phyloP scores from a whole-genome alignment of 495 filamentous ascomycete species.

The Talaromyces adpressus region DNA sequence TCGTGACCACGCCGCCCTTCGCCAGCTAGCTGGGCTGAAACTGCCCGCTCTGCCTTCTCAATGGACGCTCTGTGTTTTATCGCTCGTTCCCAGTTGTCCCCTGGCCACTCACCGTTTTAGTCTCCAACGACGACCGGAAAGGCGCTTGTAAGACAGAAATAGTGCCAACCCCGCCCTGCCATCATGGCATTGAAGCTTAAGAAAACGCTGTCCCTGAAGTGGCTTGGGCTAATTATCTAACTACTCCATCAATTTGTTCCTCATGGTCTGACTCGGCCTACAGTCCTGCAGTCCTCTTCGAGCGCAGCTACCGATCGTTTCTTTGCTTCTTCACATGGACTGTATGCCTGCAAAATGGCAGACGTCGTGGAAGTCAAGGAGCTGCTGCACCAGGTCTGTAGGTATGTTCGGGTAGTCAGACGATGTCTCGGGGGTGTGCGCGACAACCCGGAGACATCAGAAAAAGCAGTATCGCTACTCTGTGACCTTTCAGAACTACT shows the following conservation, averaged over 20 bases:
- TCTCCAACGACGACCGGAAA: too few species aligned
- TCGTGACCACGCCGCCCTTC: neutral
- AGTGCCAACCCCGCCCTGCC: neutral
- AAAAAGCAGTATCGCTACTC: constrained; percentile 14
- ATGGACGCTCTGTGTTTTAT: neutral
- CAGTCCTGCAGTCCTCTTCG: neutral
- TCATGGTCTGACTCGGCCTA: too few species aligned
- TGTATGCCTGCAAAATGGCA: constrained; percentile 13
- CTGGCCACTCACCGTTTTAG: neutral
- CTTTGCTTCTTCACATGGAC: neutral
- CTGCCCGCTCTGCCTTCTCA: neutral
- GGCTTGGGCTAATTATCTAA: neutral
- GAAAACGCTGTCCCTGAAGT: neutral
- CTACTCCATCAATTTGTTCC: too few species aligned
- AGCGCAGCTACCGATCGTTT: neutral
- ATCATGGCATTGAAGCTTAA: neutral
- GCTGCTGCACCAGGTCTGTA: constrained; percentile 12
- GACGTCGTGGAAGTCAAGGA: constrained; percentile 12
- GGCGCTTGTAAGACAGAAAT: neutral
- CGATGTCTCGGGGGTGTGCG: constrained; percentile 15
- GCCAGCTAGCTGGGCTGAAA: neutral
- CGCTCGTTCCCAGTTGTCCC: neutral
- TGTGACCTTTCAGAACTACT: constrained; percentile 19
- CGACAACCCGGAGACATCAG: constrained; percentile 17
- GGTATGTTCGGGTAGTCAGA: constrained; percentile 14